phyloP scores from a whole-genome alignment of 371 early-diverging fungal genomes.

The Smittium mucronatum region DNA sequence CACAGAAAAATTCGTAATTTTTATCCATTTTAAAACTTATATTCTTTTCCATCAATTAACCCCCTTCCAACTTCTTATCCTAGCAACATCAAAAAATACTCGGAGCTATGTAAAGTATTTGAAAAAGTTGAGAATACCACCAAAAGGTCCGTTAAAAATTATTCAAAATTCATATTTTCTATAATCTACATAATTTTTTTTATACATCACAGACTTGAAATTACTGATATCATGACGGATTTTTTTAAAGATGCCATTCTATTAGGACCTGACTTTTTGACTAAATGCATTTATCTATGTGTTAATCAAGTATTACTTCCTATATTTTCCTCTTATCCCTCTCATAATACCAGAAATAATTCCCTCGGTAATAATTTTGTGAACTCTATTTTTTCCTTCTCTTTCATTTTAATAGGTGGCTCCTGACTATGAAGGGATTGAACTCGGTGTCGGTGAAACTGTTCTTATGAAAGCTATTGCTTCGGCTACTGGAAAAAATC shows the following conservation, averaged over 20 bases:
- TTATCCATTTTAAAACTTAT: neutral
- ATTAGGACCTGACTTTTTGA: conserved; percentile 51
- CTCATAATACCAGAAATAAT: neutral
- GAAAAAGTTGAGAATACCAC: conserved; percentile 70
- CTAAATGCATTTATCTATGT: conserved; percentile 76
- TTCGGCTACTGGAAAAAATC: conserved; percentile 65
- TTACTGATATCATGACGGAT: conserved; percentile 59
- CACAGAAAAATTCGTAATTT: neutral
- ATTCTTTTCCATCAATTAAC: neutral
- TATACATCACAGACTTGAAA: conserved; percentile 46
- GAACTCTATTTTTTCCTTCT: neutral
- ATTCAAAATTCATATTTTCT: neutral
- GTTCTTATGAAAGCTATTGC: conserved; percentile 90
- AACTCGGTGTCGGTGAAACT: conserved; percentile 93
- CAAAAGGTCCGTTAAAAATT: conserved; percentile 48
- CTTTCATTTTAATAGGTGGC: conserved; percentile 36
- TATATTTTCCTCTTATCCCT: neutral
- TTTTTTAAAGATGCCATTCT: conserved; percentile 65
- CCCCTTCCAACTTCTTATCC: neutral
- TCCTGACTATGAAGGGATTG: conserved; percentile 91
- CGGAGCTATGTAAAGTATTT: conserved; percentile 74
- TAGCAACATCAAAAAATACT: conserved; percentile 8
- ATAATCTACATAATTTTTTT: neutral
- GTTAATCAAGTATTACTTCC: conserved; percentile 47
- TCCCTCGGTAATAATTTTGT: neutral